phyloP scores from a whole-genome alignment of 345 rosid species.

The Lepidium africanum region DNA sequence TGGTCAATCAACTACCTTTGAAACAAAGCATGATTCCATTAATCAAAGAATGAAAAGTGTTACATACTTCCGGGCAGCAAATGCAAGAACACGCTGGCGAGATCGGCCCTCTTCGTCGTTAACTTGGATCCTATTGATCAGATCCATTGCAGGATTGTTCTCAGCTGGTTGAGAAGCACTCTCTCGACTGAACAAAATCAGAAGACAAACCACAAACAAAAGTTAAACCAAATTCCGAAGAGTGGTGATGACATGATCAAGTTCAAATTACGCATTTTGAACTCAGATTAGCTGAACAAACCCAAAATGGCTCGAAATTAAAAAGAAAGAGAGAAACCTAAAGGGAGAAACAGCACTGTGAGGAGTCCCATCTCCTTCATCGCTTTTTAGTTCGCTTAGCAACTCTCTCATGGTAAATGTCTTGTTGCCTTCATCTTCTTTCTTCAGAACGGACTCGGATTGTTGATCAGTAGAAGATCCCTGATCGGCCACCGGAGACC shows the following conservation, averaged over 20 bases:
- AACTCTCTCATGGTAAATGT: conserved; percentile 89
- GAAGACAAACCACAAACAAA: background rate
- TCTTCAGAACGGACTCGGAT: conserved; percentile 30
- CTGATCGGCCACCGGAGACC: conserved; percentile 13
- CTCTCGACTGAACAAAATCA: conserved; percentile 48
- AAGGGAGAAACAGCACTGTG: conserved; percentile 40
- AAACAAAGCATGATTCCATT: background rate
- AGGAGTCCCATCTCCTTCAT: conserved; percentile 49
- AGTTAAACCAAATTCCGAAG: background rate
- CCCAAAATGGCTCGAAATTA: background rate
- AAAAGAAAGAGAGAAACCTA: conserved; percentile 37
- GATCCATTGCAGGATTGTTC: conserved; percentile 75
- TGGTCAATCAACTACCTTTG: background rate
- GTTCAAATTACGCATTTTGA: background rate
- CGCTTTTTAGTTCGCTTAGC: conserved; percentile 66
- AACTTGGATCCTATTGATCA: conserved; percentile 76
- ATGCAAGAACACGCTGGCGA: conserved; percentile 91
- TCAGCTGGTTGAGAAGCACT: conserved; percentile 57
- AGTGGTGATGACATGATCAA: background rate
- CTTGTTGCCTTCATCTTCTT: conserved; percentile 55
- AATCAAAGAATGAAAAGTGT: background rate
- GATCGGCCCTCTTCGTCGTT: conserved; percentile 95
- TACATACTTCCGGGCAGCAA: conserved; percentile 90
- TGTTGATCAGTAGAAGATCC: conserved; percentile 22
- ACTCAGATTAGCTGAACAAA: background rate